phyloP scores from a whole-genome alignment of 202 grass and related monocot genomes.

The Carex sylvatica region DNA sequence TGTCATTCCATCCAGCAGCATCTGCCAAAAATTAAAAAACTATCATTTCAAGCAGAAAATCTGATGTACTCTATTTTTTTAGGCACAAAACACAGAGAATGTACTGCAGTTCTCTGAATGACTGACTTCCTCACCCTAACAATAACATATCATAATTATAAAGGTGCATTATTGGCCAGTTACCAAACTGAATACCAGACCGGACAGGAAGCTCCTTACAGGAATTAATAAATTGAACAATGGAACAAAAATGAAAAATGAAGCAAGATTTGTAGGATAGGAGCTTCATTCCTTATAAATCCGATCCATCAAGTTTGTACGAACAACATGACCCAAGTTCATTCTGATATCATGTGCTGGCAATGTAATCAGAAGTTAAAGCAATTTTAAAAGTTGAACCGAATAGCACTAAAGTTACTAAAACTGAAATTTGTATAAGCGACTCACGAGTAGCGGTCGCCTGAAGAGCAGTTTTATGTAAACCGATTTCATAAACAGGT shows the following conservation, averaged over 20 bases:
- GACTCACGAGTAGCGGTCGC: constrained; percentile 55
- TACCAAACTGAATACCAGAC: not conserved
- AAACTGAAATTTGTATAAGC: not conserved
- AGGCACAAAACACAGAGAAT: not conserved
- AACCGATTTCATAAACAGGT: constrained; percentile 42
- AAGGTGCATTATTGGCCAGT: not conserved
- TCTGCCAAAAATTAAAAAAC: constrained; percentile 37
- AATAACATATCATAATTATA: not conserved
- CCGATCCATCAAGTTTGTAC: too few species aligned
- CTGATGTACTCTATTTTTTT: not conserved
- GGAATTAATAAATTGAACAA: not conserved
- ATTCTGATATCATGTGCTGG: not conserved
- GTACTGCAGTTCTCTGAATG: too few species aligned
- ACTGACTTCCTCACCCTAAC: not conserved
- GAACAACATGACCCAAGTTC: not conserved
- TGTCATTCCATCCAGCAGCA: constrained; percentile 62
- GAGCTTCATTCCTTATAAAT: not conserved
- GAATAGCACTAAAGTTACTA: not conserved
- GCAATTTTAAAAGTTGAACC: not conserved
- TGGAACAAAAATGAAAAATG: not conserved
- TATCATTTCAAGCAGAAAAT: not conserved
- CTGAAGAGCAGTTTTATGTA: constrained; percentile 57
- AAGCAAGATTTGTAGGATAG: not conserved
- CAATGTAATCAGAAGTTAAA: not conserved
- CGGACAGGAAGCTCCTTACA: not conserved